A percentile compares a stretch with the other conserved stretches of the same genome.
Conservation (phyloP, 495 filamentous ascomycete genomes). For the Penicillium roqueforti region DNA sequence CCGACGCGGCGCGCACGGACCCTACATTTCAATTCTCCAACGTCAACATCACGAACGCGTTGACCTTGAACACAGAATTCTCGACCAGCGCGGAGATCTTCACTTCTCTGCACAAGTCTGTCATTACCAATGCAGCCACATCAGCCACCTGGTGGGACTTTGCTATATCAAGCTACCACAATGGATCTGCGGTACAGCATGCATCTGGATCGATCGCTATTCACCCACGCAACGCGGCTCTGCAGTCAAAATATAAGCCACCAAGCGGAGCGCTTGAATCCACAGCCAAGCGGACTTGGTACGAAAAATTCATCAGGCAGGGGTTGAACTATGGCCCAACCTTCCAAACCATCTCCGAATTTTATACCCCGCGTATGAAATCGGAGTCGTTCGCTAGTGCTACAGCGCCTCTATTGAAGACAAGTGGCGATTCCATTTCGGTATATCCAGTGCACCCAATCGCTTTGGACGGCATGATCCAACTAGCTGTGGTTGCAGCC, state of each 20-base stretch:
- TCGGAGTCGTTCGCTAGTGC: neutral
- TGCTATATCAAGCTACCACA: too few species aligned
- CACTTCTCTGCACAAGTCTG: neutral
- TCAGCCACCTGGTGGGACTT: too few species aligned
- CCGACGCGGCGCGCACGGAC: too few species aligned
- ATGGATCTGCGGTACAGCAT: too few species aligned
- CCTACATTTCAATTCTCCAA: neutral
- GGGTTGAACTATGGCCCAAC: neutral
- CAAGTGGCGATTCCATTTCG: neutral
- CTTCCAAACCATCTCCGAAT: neutral
- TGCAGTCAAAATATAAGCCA: too few species aligned
- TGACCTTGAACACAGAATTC: too few species aligned
- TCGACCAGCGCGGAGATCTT: neutral
- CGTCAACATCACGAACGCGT: neutral
- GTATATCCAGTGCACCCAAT: neutral
- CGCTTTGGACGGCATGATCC: neutral
- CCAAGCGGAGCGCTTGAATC: too few species aligned
- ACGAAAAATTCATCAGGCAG: neutral
- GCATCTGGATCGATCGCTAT: too few species aligned
- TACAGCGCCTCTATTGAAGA: neutral
- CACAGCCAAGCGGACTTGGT: neutral
- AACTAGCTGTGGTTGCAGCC: neutral
- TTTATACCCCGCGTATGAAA: neutral
- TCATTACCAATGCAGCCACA: too few species aligned
- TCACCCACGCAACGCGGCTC: too few species aligned